These are phyloP conservation scores for Wickerhamomyces hampshirensis DNA, from an alignment of 805 yeast species.

Conservation along the genomic window DNA sequence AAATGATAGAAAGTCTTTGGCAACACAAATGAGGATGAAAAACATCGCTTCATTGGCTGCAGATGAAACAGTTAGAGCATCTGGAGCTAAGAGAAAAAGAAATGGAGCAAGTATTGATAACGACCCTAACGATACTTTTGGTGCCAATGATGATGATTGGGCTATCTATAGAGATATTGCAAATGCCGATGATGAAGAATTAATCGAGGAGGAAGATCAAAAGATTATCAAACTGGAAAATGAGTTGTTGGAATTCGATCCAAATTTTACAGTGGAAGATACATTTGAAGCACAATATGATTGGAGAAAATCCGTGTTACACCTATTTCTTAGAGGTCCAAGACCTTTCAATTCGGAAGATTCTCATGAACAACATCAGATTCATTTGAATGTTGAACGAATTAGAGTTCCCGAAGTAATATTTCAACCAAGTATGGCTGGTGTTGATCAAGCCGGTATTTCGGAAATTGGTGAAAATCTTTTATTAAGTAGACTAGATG, in stretches of 20 bases:
- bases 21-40: constrained; percentile 91
- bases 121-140: constrained; percentile 91
- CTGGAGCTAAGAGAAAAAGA: constrained; percentile 37
- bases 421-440: constrained; percentile 91
- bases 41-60: constrained; percentile 81
- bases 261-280: constrained; percentile 80
- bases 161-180: constrained; percentile 81
- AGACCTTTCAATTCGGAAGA: constrained; percentile 78
- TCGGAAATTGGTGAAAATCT: constrained; percentile 69
- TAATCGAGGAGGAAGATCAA: constrained; percentile 68
- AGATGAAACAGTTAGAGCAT: constrained; percentile 46
- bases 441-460: constrained; percentile 95
- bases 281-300: constrained; percentile 77
- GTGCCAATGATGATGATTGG: constrained; percentile 96
- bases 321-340: constrained; percentile 87
- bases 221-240: constrained; percentile 61
- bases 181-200: constrained; percentile 70
- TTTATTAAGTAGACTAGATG: constrained; percentile 53
- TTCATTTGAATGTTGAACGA: constrained; percentile 87
- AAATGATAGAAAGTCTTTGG: constrained; percentile 83
- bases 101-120: constrained; percentile 63
- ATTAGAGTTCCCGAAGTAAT: constrained; percentile 88
- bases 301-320: constrained; percentile 77
- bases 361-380: constrained; percentile 82
- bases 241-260: constrained; percentile 75